Evolutionary conservation across 139 green algal genomes (phyloP), one percentile per base, ranked within the genome.

Genomic region (Micractinium conductrix): DNA sequence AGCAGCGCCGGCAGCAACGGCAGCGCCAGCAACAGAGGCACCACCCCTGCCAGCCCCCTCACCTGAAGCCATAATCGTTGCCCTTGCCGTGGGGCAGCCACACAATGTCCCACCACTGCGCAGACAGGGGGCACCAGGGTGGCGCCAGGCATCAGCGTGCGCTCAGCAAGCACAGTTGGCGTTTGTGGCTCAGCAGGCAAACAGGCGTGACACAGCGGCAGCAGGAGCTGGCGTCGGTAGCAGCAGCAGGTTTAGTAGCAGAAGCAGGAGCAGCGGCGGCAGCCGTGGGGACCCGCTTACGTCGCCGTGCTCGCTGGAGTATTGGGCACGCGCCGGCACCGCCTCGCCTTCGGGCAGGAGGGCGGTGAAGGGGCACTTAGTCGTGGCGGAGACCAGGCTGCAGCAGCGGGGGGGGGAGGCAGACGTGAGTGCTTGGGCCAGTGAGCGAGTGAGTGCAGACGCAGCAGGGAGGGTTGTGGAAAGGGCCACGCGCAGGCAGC

Each of bases 101-200:
- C 74, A 80, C 74, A 35, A 80, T 80, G 48, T 16, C 9, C 74
- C 74, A 80, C 5, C 45, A 38, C 74, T 80, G 74, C 74, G 44
- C n/a, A 55, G 35, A 55, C 2, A 35, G 1, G 71, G 40, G 14
- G 4, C 2, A 24, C 9, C 43, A n/a, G n/a, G n/a, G n/a, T n/a
- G n/a, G n/a, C n/a, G n/a, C n/a, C n/a, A n/a, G n/a, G n/a, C n/a
- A n/a, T n/a, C n/a, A n/a, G n/a, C n/a, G n/a, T n/a, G n/a, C n/a
- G n/a, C n/a, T n/a, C n/a, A n/a, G n/a, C n/a, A n/a, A n/a, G n/a
- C n/a, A n/a, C n/a, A n/a, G n/a, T n/a, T n/a, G n/a, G n/a, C n/a
- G n/a, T n/a, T n/a, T n/a, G n/a, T n/a, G 6, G 43, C 12, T 4
- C 43, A 58, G 4, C 26, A 62, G 12, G 24, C 26, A 42, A 4